These are phyloP conservation scores for Artemisia tridentata DNA, from an alignment of 129 eudicot species.

Conservation along the genomic window DNA sequence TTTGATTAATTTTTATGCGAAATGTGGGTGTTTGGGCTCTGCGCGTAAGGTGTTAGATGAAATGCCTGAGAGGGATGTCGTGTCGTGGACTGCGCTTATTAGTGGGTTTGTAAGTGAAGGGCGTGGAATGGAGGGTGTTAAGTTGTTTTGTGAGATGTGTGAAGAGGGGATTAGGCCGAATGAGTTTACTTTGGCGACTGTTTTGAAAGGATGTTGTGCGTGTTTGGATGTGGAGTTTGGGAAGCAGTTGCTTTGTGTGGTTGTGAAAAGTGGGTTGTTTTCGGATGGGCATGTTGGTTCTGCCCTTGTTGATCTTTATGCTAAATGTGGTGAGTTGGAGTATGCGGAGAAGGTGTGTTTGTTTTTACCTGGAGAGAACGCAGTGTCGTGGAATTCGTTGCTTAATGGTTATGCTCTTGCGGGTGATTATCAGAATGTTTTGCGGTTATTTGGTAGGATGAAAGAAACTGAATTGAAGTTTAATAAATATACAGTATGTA, in stretches of 20 bases:
- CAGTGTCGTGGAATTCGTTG: conserved; percentile 47
- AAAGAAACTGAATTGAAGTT: conserved; percentile 40
- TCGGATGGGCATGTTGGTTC: conserved; percentile 45
- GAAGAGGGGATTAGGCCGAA: conserved; percentile 38
- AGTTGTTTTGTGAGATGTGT: conserved; percentile 34
- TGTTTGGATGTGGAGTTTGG: conserved; percentile 33
- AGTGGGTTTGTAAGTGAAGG: conserved; percentile 38
- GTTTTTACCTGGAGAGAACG: conserved; percentile 35
- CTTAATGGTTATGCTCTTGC: conserved; percentile 36
- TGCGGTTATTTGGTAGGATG: conserved; percentile 32
- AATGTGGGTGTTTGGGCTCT: conserved; percentile 37
- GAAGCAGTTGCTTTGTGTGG: conserved; percentile 33
- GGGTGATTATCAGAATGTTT: conserved; percentile 37
- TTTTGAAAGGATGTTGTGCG: conserved; percentile 37
- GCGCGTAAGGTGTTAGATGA: conserved; percentile 42
- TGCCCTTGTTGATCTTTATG: conserved; percentile 41
- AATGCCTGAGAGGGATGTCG: conserved; percentile 43
- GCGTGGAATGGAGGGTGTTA: conserved; percentile 14
- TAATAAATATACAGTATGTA: conserved; percentile 37
- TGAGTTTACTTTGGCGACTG: conserved; percentile 40
- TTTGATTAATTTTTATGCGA: conserved; percentile 39
- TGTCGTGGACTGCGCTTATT: conserved; percentile 45
- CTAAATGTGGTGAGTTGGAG: conserved; percentile 44
- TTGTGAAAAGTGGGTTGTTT: conserved; percentile 37
- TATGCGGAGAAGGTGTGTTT: conserved; percentile 36